These are phyloP conservation scores for Pulveroboletus frians DNA, from an alignment of 768 basidiomycete genomes.

Conservation along the genomic window DNA sequence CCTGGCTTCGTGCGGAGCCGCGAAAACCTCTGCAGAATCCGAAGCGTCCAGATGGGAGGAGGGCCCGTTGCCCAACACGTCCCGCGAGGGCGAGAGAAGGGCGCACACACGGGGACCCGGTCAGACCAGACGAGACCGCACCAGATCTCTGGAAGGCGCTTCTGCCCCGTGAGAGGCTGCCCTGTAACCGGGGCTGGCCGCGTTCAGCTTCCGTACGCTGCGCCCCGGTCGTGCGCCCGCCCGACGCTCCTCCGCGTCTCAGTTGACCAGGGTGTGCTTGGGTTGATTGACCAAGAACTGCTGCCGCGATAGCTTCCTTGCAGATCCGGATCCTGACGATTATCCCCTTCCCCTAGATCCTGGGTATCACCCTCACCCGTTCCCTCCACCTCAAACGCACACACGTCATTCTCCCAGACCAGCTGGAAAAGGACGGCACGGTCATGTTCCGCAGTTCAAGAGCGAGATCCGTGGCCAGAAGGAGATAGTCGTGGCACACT, in stretches of 20 bases:
- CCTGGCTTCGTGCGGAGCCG: slow-evolving; percentile 10
- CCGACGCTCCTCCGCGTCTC: no score
- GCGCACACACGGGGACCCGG: slow-evolving; percentile 8
- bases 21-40: slow-evolving; percentile 10
- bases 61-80: slow-evolving; percentile 5
- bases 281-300: slow-evolving; percentile 17
- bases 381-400: slow-evolving; percentile 2
- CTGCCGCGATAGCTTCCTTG: slow-evolving; percentile 18
- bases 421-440: neutral
- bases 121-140: slow-evolving; percentile 7
- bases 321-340: slow-evolving; percentile 28
- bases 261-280: no score
- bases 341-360: slow-evolving; percentile 25
- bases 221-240: neutral
- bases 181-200: slow-evolving; percentile 21
- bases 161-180: slow-evolving; percentile 9
- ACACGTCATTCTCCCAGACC: neutral
- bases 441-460: slow-evolving; percentile 3
- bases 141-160: slow-evolving; percentile 15
- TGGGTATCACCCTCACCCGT: slow-evolving; percentile 17
- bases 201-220: slow-evolving; percentile 8
- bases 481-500: neutral
- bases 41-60: slow-evolving; percentile 10
- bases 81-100: neutral
- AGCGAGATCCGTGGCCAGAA: slow-evolving; percentile 5